Conservation (phyloP, 441 rosid species). For the Erysimum cheiri region DNA sequence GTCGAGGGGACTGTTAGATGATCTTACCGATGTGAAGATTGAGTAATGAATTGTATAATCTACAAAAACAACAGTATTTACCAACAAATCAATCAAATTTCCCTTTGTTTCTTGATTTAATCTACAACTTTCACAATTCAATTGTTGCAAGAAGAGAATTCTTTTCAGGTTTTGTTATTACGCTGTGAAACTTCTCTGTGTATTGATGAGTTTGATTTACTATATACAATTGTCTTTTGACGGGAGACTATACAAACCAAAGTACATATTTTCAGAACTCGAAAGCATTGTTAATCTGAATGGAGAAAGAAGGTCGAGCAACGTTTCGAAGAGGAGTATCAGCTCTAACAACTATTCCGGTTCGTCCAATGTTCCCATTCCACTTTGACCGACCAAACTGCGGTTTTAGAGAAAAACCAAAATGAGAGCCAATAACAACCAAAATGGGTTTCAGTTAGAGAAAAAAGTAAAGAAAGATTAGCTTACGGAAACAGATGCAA, state of each 20-base stretch:
- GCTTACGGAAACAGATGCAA: constrained; percentile 86
- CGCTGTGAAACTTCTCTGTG: neutral
- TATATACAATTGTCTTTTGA: constrained; percentile 30
- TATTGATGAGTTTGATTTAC: constrained; percentile 28
- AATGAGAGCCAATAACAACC: neutral
- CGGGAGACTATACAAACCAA: constrained; percentile 13
- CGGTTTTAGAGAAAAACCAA: constrained; percentile 22
- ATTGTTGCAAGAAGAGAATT: neutral
- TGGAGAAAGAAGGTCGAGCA: constrained; percentile 72
- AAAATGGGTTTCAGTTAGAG: neutral
- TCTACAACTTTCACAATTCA: neutral
- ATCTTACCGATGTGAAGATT: constrained; percentile 35
- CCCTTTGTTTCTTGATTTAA: neutral
- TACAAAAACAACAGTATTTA: neutral
- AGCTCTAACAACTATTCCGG: constrained; percentile 74
- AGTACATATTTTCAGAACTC: constrained; percentile 63
- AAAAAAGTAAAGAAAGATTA: neutral
- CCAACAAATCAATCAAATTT: neutral
- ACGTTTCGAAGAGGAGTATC: constrained; percentile 72
- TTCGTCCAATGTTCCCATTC: constrained; percentile 89
- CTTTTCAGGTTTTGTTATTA: constrained; percentile 8
- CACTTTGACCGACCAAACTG: constrained; percentile 93
- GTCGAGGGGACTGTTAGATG: constrained; percentile 36
- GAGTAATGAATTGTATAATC: constrained; percentile 25
- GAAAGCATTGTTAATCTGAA: constrained; percentile 81